Evolutionary conservation across 306 rosid species (phyloP).

Genomic region (Quercus wislizeni): DNA sequence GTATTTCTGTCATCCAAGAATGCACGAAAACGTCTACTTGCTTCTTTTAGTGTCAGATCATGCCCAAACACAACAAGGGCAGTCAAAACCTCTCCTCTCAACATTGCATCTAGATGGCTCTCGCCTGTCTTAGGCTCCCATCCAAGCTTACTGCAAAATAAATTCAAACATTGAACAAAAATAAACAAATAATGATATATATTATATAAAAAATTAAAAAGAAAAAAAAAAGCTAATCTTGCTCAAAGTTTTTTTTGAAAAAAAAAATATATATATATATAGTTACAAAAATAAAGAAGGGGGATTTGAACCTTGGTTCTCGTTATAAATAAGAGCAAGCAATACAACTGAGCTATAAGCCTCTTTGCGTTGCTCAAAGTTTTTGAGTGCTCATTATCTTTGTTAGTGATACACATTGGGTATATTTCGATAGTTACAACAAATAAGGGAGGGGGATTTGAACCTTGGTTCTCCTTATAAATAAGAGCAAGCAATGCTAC

Average conservation of each 20-base stretch:
- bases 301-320: too few relatives aligned
- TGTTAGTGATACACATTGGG: not conserved
- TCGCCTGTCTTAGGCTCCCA: constrained; percentile 78
- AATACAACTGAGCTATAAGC: too few relatives aligned
- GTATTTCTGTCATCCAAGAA: constrained; percentile 79
- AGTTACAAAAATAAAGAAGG: too few relatives aligned
- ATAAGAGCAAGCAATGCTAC: too few relatives aligned
- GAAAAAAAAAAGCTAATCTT: not conserved
- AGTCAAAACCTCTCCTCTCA: constrained; percentile 91
- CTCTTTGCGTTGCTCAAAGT: not conserved
- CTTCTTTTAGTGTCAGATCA: constrained; percentile 73
- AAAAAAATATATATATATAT: too few relatives aligned
- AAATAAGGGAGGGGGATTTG: too few relatives aligned
- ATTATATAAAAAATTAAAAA: not conserved
- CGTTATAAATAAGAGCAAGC: too few relatives aligned
- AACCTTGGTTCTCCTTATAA: too few relatives aligned
- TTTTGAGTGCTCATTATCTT: not conserved
- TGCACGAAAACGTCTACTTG: constrained; percentile 62
- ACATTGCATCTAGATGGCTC: constrained; percentile 74
- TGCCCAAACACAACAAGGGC: constrained; percentile 75
- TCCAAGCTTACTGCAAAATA: constrained; percentile 72
- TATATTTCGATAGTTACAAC: too few relatives aligned
- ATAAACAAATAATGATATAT: not conserved
- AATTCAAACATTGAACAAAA: not conserved
- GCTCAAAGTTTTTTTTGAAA: not conserved